Evolutionary conservation across 345 rosid genomes (phyloP), one percentile per base, ranked within the genome.

Genomic region (Noccaea caerulescens): DNA sequence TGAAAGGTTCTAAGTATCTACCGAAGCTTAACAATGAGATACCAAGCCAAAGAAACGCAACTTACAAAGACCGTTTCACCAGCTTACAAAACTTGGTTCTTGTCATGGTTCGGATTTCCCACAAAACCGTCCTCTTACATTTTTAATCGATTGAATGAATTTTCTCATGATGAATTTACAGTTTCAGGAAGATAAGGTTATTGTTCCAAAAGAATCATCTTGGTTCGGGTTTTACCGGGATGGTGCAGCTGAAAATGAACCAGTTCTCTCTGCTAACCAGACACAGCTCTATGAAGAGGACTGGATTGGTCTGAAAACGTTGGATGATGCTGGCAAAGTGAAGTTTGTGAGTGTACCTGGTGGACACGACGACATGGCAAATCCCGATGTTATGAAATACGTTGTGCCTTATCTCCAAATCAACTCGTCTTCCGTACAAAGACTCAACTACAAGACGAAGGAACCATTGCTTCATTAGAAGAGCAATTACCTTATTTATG

Each of bases 141-240:
- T 38, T 10, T 12, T 25, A 11, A 9, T 10, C 11, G 6, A 9
- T 38, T 25, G 3, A 34, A 3, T 30, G 8, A 39, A 39, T 27
- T 42, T 1, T 30, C 38, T 23, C 39, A 30, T 55, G 66, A 47
- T 52, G 43, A 39, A 11, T 46, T 44, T 42, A 81, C 85, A 94
- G 99, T 88, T 82, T 52, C 69, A 89, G 74, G 64, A 84, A 0
- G 97, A 94, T 74, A 84, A 32, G 0, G 87, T 94, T 66, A 74
- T 94, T 82, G 83, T 88, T 71, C 97, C 99, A 3, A 86, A 68
- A 81, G 93, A 91, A 70, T 89, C 95, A 11, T 73, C 96, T 50
- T 94, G 92, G 99, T 91, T 94, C 6, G 92, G 96, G 54, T 91
- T 83, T 75, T 89, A 88, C 52, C 85, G 87, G 0, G 86, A 94